A percentile compares a stretch with the other conserved stretches of the same genome.
Evolutionary conservation across 192 early-diverging fungal genomes (phyloP).

Genomic region (Entomortierella beljakovae): DNA sequence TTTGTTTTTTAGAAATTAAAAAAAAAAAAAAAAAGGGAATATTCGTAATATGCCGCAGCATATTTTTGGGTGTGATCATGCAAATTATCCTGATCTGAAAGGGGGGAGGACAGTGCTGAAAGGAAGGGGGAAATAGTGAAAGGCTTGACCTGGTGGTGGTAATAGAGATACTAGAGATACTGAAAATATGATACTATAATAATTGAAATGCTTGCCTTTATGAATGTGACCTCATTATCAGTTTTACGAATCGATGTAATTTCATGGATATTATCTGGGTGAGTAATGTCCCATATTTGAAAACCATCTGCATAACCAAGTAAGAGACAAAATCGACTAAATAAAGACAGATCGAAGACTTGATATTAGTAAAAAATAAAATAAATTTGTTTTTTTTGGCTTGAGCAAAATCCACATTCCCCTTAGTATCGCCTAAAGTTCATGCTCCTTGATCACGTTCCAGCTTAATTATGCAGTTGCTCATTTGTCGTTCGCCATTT

Average conservation of each 20-base stretch:
- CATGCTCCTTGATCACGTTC: background rate
- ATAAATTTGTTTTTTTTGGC: background rate
- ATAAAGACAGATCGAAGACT: background rate
- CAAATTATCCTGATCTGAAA: background rate
- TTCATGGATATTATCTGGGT: slow-evolving; percentile 75
- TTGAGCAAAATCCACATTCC: slow-evolving; percentile 1
- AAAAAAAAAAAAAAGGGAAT: background rate
- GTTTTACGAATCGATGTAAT: slow-evolving; percentile 68
- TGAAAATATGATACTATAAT: background rate
- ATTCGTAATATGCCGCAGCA: slow-evolving; percentile 6
- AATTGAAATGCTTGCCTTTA: slow-evolving; percentile 57
- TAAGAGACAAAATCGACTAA: slow-evolving; percentile 64
- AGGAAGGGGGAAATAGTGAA: background rate
- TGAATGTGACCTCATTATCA: slow-evolving; percentile 56
- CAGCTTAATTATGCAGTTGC: background rate
- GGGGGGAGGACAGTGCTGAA: background rate
- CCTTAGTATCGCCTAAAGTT: background rate
- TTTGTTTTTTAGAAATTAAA: background rate
- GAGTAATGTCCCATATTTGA: slow-evolving; percentile 81
- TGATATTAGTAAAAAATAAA: background rate
- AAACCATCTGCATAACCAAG: slow-evolving; percentile 82
- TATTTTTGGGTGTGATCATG: background rate
- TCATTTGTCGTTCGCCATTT: background rate
- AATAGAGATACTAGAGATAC: background rate
- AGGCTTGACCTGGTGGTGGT: background rate